Conservation (phyloP, 192 early-diverging fungal species). For the Gigaspora rosea region DNA sequence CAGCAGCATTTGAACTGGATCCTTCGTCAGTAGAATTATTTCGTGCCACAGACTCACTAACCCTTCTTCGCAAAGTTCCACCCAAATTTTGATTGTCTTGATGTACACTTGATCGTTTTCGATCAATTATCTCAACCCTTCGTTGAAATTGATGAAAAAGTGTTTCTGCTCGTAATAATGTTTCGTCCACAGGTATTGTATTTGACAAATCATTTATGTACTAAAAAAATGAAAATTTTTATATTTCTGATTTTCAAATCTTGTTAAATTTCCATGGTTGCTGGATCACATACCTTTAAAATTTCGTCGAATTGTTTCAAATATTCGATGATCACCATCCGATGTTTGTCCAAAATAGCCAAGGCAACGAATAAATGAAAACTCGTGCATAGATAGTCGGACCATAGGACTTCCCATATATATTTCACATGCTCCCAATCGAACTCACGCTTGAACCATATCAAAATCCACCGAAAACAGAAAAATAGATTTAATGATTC, state of each 20-base stretch:
- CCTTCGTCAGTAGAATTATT: no score
- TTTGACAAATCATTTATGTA: conserved; percentile 86
- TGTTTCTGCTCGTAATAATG: conserved; percentile 76
- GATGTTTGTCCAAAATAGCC: conserved; percentile 90
- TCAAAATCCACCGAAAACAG: conserved; percentile 97
- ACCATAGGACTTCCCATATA: conserved; percentile 90
- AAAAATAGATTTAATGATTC: conserved; percentile 94
- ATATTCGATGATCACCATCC: conserved; percentile 77
- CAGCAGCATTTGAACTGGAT: no score
- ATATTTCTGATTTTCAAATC: neutral
- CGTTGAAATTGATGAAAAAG: conserved; percentile 66
- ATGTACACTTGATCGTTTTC: conserved; percentile 26
- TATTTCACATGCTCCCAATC: conserved; percentile 77
- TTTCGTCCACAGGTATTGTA: conserved; percentile 74
- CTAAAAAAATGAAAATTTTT: conserved; percentile 37
- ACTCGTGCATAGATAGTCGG: conserved; percentile 70
- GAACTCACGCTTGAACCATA: conserved; percentile 98
- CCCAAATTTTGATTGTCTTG: no score
- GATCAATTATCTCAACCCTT: conserved; percentile 50
- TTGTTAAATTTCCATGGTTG: neutral
- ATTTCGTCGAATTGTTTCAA: conserved; percentile 88
- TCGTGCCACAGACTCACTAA: no score
- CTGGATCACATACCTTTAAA: conserved; percentile 67
- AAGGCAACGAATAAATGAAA: conserved; percentile 95
- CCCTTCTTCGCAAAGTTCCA: no score